Conservation (phyloP, 2,329 filamentous ascomycete species). For the Penicillium sclerotigenum region DNA sequence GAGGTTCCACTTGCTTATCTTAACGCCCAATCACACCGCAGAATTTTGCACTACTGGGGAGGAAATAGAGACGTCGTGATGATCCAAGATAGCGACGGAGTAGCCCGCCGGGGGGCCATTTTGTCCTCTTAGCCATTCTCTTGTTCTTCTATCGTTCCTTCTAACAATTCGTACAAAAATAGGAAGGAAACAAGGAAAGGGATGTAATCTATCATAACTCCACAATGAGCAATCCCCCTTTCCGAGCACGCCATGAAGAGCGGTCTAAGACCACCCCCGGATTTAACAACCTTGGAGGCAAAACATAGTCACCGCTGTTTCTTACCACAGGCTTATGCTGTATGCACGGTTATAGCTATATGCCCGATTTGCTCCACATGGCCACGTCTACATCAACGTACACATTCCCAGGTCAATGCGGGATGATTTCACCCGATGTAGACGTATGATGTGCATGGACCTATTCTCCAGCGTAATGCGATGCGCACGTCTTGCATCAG, state of each 20-base stretch:
- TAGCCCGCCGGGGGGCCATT: not conserved
- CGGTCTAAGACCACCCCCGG: slow-evolving; percentile 15
- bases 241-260: slow-evolving; percentile 22
- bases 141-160: not conserved
- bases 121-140: not conserved
- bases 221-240: slow-evolving; percentile 24
- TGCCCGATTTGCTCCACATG: slow-evolving; percentile 3
- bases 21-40: slow-evolving; percentile 13
- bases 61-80: not conserved
- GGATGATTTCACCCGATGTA: slow-evolving; percentile 21
- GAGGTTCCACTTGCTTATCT: slow-evolving; percentile 27
- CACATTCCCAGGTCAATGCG: not conserved
- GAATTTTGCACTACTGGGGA: not conserved
- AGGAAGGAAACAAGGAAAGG: not conserved
- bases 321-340: not conserved
- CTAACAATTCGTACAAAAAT: not conserved
- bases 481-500: not conserved
- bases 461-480: not conserved
- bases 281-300: slow-evolving; percentile 7
- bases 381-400: slow-evolving; percentile 6
- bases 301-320: slow-evolving; percentile 22
- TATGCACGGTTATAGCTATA: not conserved
- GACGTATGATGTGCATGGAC: not conserved
- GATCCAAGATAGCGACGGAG: not conserved
- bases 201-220: not conserved